Base-by-base conservation (phyloP, 1,284 basidiomycete species). In the Ustilago bromivora region DNA sequence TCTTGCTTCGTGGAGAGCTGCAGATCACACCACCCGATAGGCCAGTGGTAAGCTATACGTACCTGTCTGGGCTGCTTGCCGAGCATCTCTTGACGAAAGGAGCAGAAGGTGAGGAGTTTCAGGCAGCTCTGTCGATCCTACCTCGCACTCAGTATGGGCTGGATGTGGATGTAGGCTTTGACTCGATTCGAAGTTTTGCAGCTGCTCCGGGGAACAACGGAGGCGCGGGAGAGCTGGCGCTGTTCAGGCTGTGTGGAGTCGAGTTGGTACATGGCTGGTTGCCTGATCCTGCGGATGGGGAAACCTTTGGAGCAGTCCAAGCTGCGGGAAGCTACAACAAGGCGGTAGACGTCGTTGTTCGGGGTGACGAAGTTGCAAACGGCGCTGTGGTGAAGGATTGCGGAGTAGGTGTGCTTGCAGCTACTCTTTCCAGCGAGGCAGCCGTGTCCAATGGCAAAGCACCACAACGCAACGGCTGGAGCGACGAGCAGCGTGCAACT, bases 261-360 rank as follows among this genome's bases (percentile, higher is more conserved):
- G 88, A 90, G 13, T 90, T 96, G 55, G 91, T 95, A 0, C 94
- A 96, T 76, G 95, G 95, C 1, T 96, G 95, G 95, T 89, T 96
- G n/a, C 92, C 92, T 9, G 93, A 96, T 80, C 91, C 92, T 0
- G 88, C 89, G 0, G 91, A 90, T 57, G 85, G 88, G 0, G 92
- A 93, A 80, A 83, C 82, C 0, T 90, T 90, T 31, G 80, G 83
- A 2, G 90, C 90, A 0, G 85, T 95, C 9, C 49, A 84, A 87
- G 38, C 87, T 88, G 13, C 87, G 88, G 76, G 78, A 53, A 86
- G 87, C 76, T 88, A 88, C 73, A 87, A 88, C 61, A 89, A 86
- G 17, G 91, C 92, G 0, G 90, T 92, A 1, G 91, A 90, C 58
- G 85, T 91, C 23, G 91, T 95, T 57, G 94, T 91, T 0, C 92